These are phyloP conservation scores for Pterocarpus santalinus DNA, from an alignment of 306 rosid species.

Conservation along the genomic window DNA sequence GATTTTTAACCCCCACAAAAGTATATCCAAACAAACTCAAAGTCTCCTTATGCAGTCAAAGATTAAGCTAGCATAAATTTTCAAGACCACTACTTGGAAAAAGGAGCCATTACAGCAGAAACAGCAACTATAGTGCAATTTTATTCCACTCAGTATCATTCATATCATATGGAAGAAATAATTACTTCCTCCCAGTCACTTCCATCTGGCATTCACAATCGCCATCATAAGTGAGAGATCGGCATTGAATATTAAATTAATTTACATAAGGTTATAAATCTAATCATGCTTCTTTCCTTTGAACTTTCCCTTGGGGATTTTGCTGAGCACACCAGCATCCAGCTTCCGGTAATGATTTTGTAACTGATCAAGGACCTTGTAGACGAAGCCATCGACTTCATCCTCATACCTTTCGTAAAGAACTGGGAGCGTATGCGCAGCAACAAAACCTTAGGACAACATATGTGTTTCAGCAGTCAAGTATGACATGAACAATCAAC, in stretches of 20 bases:
- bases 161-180: neutral
- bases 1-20: no score
- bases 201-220: neutral
- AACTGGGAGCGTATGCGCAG: slow-evolving; percentile 87
- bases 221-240: slow-evolving; percentile 34
- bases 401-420: slow-evolving; percentile 83
- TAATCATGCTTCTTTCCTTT: slow-evolving; percentile 71
- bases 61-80: no score
- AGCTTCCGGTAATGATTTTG: slow-evolving; percentile 61
- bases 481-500: slow-evolving; percentile 33
- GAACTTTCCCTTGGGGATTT: slow-evolving; percentile 72
- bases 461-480: slow-evolving; percentile 29
- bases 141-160: slow-evolving; percentile 5
- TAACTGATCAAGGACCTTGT: slow-evolving; percentile 61
- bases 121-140: neutral
- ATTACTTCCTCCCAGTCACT: neutral
- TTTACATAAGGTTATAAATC: neutral
- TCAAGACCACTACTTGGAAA: neutral
- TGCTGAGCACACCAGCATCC: slow-evolving; percentile 77
- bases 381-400: slow-evolving; percentile 71
- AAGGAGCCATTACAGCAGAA: neutral
- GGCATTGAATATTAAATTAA: neutral
- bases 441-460: slow-evolving; percentile 70
- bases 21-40: no score
- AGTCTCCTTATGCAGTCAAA: no score